A percentile compares a stretch with the other conserved stretches of the same genome.
Conservation (phyloP, 108 stramenopile genomes). For the Nitzschia sp. region DNA sequence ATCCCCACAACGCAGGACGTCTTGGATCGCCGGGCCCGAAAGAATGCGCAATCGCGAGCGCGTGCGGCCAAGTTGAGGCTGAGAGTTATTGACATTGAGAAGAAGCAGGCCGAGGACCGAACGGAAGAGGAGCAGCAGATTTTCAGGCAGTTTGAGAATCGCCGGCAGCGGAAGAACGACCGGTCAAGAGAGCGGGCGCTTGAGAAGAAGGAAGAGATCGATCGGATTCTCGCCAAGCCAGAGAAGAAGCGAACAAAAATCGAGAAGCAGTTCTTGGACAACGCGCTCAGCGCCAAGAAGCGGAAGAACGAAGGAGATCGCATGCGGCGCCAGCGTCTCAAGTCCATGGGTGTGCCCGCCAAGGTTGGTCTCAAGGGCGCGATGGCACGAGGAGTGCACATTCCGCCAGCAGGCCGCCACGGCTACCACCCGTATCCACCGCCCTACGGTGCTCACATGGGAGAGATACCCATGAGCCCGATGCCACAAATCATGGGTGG, state of each 20-base stretch:
- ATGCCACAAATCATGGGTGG: slow-evolving; percentile 41
- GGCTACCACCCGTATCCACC: slow-evolving; percentile 25
- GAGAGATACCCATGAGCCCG: slow-evolving; percentile 61
- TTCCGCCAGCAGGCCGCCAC: slow-evolving; percentile 17
- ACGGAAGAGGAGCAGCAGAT: slow-evolving; percentile 60
- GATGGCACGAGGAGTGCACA: slow-evolving; percentile 23
- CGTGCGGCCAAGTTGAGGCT: slow-evolving; percentile 63
- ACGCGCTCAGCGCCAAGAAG: slow-evolving; percentile 58
- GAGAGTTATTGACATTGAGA: slow-evolving; percentile 48
- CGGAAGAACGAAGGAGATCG: slow-evolving; percentile 87
- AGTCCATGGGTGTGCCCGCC: slow-evolving; percentile 54
- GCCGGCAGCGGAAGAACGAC: slow-evolving; percentile 69
- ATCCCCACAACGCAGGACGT: slow-evolving; percentile 51
- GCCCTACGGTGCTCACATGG: slow-evolving; percentile 26
- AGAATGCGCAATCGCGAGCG: slow-evolving; percentile 76
- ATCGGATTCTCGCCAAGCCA: slow-evolving; percentile 61
- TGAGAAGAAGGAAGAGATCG: slow-evolving; percentile 77
- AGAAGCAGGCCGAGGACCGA: slow-evolving; percentile 44
- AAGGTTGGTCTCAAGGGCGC: slow-evolving; percentile 50
- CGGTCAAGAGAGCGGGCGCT: slow-evolving; percentile 69
- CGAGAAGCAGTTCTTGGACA: slow-evolving; percentile 60
- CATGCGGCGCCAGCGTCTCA: slow-evolving; percentile 66
- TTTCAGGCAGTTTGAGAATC: slow-evolving; percentile 56
- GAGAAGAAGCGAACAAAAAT: slow-evolving; percentile 71
- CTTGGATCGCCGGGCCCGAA: slow-evolving; percentile 57